phyloP scores from a whole-genome alignment of 2,329 filamentous ascomycete species.

The Microdochium bolleyi region DNA sequence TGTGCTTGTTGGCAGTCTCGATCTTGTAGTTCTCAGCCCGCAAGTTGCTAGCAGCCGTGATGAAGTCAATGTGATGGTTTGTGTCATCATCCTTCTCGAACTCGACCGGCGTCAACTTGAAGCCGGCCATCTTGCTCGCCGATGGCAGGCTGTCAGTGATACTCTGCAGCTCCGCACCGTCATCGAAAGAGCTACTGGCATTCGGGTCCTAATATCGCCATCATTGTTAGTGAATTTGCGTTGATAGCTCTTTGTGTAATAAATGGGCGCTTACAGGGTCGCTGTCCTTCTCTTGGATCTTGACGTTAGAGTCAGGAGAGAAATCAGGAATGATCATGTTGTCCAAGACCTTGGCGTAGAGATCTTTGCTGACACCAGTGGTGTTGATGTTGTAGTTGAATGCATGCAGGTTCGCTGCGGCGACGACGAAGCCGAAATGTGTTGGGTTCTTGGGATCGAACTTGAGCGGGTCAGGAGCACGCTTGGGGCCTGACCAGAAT shows the following conservation, averaged over 20 bases:
- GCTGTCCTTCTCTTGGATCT: constrained; percentile 93
- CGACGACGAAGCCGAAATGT: constrained; percentile 80
- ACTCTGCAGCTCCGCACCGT: constrained; percentile 66
- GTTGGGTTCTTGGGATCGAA: constrained; percentile 81
- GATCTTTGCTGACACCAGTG: constrained; percentile 60
- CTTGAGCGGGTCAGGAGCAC: constrained; percentile 83
- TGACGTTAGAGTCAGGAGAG: constrained; percentile 79
- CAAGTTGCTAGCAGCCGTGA: constrained; percentile 92
- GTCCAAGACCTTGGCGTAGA: constrained; percentile 75
- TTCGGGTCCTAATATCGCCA: constrained; percentile 65
- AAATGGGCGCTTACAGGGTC: constrained; percentile 64
- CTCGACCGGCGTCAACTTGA: constrained; percentile 85
- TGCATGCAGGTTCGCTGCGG: constrained; percentile 85
- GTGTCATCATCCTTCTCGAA: constrained; percentile 99
- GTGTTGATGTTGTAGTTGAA: constrained; percentile 97
- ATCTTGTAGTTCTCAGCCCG: constrained; percentile 99
- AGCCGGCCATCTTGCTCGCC: constrained; percentile 74
- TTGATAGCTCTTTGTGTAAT: background rate
- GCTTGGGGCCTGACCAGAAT: constrained; percentile 98
- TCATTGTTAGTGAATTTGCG: constrained; percentile 7
- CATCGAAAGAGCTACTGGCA: constrained; percentile 56
- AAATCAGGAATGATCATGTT: constrained; percentile 97
- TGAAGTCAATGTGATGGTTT: constrained; percentile 98
- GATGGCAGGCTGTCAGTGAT: constrained; percentile 68
- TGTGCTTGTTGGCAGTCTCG: constrained; percentile 82